Conservation (phyloP, 768 basidiomycete species). For the Strobilomyces confusus region DNA sequence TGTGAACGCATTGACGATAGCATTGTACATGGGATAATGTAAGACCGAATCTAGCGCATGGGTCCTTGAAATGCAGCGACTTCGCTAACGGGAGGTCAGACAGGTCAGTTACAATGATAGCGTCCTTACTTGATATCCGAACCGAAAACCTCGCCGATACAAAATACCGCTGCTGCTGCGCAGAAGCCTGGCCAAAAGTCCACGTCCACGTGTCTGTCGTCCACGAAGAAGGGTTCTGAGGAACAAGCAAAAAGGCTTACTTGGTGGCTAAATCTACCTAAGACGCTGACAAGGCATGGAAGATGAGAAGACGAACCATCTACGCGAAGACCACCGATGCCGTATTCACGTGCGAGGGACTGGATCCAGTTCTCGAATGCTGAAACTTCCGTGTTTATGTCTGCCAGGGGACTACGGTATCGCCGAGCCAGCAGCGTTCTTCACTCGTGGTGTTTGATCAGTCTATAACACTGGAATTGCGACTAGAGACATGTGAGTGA, state of each 20-base stretch:
- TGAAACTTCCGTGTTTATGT: conserved; percentile 68
- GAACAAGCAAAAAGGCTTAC: conserved; percentile 15
- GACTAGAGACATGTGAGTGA: conserved; percentile 36
- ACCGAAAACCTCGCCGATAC: conserved; percentile 77
- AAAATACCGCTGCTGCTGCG: conserved; percentile 74
- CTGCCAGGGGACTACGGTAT: conserved; percentile 70
- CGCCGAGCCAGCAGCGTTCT: conserved; percentile 82
- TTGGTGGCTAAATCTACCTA: conserved; percentile 27
- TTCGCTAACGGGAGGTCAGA: conserved; percentile 36
- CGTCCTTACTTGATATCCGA: conserved; percentile 44
- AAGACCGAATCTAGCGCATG: conserved; percentile 63
- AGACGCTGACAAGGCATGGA: background rate
- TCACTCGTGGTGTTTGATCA: conserved; percentile 68
- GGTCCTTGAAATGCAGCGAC: conserved; percentile 58
- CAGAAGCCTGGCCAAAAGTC: conserved; percentile 78
- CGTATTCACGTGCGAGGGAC: conserved; percentile 62
- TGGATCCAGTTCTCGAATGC: conserved; percentile 68
- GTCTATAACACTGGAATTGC: conserved; percentile 70
- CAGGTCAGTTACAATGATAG: background rate
- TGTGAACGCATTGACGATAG: conserved; percentile 59
- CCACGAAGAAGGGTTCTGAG: background rate
- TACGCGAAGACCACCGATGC: conserved; percentile 83
- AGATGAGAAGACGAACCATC: conserved; percentile 44
- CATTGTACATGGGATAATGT: conserved; percentile 67
- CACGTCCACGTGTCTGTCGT: conserved; percentile 57